Evolutionary conservation across 345 rosid genomes (phyloP), one percentile per base, ranked within the genome.

Genomic region (Carallia pectinifolia): DNA sequence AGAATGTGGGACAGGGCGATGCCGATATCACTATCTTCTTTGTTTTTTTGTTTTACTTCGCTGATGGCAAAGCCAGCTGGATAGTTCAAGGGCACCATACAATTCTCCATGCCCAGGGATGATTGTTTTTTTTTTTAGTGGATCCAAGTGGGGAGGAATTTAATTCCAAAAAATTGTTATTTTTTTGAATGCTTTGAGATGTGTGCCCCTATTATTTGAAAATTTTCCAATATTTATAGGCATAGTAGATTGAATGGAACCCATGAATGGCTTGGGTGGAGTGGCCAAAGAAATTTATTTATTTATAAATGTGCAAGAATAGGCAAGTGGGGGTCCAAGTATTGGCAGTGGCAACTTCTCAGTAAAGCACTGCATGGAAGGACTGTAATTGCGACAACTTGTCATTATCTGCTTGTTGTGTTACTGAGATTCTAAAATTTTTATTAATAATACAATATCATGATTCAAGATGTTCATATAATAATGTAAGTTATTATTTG

Each of bases 41-140:
- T 71, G n/a, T 55, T 62, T 52, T 68, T 61, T 53, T 40, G 56
- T 62, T 77, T 69, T 38, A 1, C 68, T 74, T 68, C 66, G 76
- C 27, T 38, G 47, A 66, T 29, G 68, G 18, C 39, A 19, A 34
- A 17, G 77, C 84, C 87, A 83, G 82, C 82, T 78, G 81, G 77
- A 68, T 54, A 23, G 68, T 68, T 39, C 68, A 53, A 40, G 62
- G 19, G 64, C 70, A 67, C 64, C 36, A 37, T 48, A 4, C 61
- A 10, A 3, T n/a, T 31, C 50, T 44, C 66, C 66, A 38, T 33
- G 47, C 58, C 39, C 16, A 27, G 7, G 13, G 15, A 8, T 58
- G 5, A 9, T 39, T 16, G 30, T 19, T 4, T 15, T 33, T 13
- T 55, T 12, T 23, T 23, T 23, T 1, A 40, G 48, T 2, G 4